Conservation (phyloP, 1,139 yeast species). For the Taphrina betulina region DNA sequence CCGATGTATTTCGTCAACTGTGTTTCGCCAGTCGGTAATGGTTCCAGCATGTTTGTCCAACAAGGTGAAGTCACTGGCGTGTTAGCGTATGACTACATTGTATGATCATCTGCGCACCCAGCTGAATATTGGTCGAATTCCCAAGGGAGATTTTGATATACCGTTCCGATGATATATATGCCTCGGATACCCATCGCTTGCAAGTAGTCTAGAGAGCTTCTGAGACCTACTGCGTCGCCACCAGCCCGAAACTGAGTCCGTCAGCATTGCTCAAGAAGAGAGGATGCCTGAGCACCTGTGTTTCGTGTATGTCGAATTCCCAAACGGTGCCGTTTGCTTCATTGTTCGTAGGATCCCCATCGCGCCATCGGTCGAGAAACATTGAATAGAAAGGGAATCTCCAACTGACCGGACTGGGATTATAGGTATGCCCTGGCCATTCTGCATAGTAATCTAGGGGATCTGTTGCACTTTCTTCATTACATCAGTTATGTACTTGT, state of each 20-base stretch:
- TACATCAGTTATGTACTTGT: not conserved
- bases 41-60: constrained; percentile 32
- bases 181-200: constrained; percentile 32
- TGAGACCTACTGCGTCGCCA: constrained; percentile 30
- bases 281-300: constrained; percentile 1
- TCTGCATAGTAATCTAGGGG: constrained; percentile 29
- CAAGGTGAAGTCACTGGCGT: constrained; percentile 27
- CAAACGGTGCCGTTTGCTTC: constrained; percentile 32
- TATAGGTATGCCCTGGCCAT: constrained; percentile 31
- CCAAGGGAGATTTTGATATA: constrained; percentile 29
- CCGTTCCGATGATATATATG: constrained; percentile 29
- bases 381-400: constrained; percentile 33
- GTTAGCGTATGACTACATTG: not conserved
- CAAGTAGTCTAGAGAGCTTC: constrained; percentile 22
- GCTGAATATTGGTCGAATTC: constrained; percentile 31
- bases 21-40: constrained; percentile 27
- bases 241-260: constrained; percentile 30
- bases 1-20: constrained; percentile 26
- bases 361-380: constrained; percentile 32
- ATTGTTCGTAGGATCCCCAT: constrained; percentile 32
- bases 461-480: constrained; percentile 19
- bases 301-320: constrained; percentile 32
- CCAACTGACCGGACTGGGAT: constrained; percentile 34
- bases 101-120: not conserved
- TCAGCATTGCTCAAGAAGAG: not conserved